Evolutionary conservation across 2,329 filamentous ascomycete species (phyloP).

Genomic region (Geosmithia morbida): DNA sequence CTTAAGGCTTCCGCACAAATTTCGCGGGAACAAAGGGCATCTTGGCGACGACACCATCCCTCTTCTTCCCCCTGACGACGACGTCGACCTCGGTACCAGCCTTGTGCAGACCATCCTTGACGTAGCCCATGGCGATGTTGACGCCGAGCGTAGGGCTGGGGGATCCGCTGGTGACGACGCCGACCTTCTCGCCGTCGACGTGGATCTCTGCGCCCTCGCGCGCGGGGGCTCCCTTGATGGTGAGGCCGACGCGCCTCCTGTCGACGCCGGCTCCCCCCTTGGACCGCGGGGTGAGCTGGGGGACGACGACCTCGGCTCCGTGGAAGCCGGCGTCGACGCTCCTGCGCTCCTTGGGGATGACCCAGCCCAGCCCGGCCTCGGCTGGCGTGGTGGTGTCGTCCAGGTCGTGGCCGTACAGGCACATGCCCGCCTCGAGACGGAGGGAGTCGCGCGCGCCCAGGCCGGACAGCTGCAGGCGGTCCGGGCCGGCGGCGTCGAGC

Average conservation of each 20-base stretch:
- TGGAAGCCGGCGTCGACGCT: constrained; percentile 56
- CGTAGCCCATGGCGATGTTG: constrained; percentile 94
- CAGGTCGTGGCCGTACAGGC: constrained; percentile 97
- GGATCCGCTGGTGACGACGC: constrained; percentile 75
- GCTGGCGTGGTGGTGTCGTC: constrained; percentile 56
- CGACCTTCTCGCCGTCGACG: constrained; percentile 51
- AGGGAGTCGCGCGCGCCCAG: constrained; percentile 85
- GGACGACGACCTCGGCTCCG: constrained; percentile 63
- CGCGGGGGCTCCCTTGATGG: constrained; percentile 67
- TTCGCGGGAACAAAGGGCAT: constrained; percentile 80
- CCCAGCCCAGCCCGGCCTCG: constrained; percentile 52
- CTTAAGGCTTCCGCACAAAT: constrained; percentile 7
- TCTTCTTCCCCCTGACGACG: constrained; percentile 60
- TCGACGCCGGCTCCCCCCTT: constrained; percentile 58
- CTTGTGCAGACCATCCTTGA: constrained; percentile 72
- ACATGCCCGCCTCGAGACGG: constrained; percentile 94
- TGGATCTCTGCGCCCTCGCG: constrained; percentile 78
- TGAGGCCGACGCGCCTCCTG: constrained; percentile 65
- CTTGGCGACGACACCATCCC: constrained; percentile 63
- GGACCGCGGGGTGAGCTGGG: constrained; percentile 59
- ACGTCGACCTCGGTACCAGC: constrained; percentile 69
- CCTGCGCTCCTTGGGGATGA: constrained; percentile 67
- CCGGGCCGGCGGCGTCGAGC: constrained; percentile 46
- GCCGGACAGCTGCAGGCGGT: constrained; percentile 62
- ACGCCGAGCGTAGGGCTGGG: constrained; percentile 74